Conservation (phyloP, 169 alveolate genomes). For the Besnoitia besnoiti region DNA sequence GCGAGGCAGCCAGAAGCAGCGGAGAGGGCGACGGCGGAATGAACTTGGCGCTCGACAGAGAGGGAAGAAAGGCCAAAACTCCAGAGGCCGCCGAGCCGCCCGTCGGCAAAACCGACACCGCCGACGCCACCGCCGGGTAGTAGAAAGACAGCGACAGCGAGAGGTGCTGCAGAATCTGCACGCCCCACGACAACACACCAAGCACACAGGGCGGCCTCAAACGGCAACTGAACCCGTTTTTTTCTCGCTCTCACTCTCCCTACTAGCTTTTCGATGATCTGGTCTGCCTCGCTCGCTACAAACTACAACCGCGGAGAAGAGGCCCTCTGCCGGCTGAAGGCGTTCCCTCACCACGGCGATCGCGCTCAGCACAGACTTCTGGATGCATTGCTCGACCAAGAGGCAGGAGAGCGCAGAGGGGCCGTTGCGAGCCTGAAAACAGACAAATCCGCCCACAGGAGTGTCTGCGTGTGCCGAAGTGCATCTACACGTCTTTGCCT, state of each 20-base stretch:
- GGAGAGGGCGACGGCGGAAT: slow-evolving; percentile 66
- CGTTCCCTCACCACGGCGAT: not conserved
- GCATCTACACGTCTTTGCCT: no score
- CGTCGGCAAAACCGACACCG: not conserved
- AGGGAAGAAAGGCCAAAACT: slow-evolving; percentile 39
- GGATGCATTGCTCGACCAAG: not conserved
- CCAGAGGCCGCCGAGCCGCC: slow-evolving; percentile 51
- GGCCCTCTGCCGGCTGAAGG: not conserved
- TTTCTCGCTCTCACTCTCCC: no score
- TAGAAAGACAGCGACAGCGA: not conserved
- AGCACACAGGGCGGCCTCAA: no score
- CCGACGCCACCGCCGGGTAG: not conserved
- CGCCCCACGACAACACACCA: no score
- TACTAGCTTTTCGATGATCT: no score
- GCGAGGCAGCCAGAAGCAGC: slow-evolving; percentile 58
- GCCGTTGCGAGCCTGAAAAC: slow-evolving; percentile 4
- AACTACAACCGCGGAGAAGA: no score
- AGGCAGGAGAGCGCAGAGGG: not conserved
- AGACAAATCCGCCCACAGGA: no score
- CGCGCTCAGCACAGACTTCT: not conserved
- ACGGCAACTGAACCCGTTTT: no score
- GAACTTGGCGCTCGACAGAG: slow-evolving; percentile 27
- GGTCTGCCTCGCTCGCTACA: no score
- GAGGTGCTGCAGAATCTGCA: slow-evolving; percentile 30
- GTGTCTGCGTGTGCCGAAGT: no score